Evolutionary conservation across 2,329 filamentous ascomycete species (phyloP).

Genomic region (Colletotrichum costaricense): DNA sequence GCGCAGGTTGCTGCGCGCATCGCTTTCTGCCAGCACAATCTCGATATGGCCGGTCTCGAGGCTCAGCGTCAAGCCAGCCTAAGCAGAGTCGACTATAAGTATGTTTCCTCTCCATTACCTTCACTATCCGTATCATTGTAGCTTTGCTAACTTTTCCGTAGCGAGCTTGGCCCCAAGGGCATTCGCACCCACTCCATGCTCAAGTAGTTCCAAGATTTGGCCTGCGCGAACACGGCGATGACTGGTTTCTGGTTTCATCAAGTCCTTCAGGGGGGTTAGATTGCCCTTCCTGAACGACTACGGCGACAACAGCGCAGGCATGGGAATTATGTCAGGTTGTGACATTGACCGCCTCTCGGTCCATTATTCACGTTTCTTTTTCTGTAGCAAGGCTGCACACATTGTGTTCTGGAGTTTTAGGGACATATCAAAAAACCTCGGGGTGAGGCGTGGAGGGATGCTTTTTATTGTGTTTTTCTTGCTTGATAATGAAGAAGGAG

Average conservation of each 20-base stretch:
- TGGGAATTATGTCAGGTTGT: not conserved
- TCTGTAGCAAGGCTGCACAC: not conserved
- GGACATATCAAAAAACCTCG: slow-evolving; percentile 33
- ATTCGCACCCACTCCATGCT: slow-evolving; percentile 66
- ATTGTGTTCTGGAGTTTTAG: slow-evolving; percentile 29
- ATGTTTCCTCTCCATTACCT: slow-evolving; percentile 43
- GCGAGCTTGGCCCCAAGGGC: slow-evolving; percentile 66
- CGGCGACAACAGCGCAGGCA: not conserved
- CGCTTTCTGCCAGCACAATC: slow-evolving; percentile 69
- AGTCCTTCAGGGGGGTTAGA: not conserved
- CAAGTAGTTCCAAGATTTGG: slow-evolving; percentile 44
- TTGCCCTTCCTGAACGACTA: not conserved
- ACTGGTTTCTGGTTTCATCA: not conserved
- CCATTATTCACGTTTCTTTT: not conserved
- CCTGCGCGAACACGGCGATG: not conserved
- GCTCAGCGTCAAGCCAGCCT: slow-evolving; percentile 67
- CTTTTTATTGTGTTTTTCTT: not conserved
- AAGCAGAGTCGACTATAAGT: slow-evolving; percentile 72
- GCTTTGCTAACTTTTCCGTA: slow-evolving; percentile 41
- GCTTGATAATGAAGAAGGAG: slow-evolving; percentile 11
- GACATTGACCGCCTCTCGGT: not conserved
- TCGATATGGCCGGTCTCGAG: slow-evolving; percentile 63
- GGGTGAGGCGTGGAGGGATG: slow-evolving; percentile 24
- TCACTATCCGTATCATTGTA: not conserved
- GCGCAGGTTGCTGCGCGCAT: slow-evolving; percentile 83